These are phyloP conservation scores for Cladorrhinum sp. DNA, from an alignment of 2,329 filamentous ascomycete species.

Conservation along the genomic window DNA sequence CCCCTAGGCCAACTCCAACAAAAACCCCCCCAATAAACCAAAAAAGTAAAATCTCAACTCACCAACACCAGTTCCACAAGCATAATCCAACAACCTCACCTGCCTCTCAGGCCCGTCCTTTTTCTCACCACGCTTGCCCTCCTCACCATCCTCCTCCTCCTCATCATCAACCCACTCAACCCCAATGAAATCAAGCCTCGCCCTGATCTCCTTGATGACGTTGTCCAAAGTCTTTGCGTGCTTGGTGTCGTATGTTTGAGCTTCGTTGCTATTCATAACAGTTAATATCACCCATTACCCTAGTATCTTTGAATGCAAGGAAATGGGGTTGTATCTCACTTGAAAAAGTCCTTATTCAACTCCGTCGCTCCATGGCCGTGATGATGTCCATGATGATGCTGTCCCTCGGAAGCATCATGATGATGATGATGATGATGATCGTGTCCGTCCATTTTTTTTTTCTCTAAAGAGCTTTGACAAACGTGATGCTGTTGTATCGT, in stretches of 20 bases:
- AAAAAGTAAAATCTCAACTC: constrained; percentile 10
- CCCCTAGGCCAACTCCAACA: background rate
- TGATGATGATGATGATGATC: background rate
- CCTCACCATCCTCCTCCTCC: constrained; percentile 36
- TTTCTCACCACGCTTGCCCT: constrained; percentile 27
- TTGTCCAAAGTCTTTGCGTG: constrained; percentile 52
- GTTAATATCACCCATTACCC: background rate
- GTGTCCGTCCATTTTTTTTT: background rate
- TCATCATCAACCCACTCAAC: constrained; percentile 50
- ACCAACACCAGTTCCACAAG: constrained; percentile 54
- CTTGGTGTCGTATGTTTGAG: constrained; percentile 54
- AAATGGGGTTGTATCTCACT: constrained; percentile 33
- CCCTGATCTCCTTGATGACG: constrained; percentile 54
- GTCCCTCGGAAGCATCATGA: no score
- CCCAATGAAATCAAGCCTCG: constrained; percentile 59
- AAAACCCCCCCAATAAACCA: background rate
- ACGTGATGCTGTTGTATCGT: no score
- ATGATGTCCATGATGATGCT: background rate
- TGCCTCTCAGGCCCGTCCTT: constrained; percentile 27
- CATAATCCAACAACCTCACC: constrained; percentile 68
- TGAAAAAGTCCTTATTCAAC: constrained; percentile 42
- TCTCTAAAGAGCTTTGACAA: background rate
- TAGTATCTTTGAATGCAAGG: background rate
- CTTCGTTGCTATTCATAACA: constrained; percentile 43
- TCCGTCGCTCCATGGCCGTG: background rate